Evolutionary conservation across 1,284 basidiomycete genomes (phyloP).

Genomic region (Thecaphora frezii): DNA sequence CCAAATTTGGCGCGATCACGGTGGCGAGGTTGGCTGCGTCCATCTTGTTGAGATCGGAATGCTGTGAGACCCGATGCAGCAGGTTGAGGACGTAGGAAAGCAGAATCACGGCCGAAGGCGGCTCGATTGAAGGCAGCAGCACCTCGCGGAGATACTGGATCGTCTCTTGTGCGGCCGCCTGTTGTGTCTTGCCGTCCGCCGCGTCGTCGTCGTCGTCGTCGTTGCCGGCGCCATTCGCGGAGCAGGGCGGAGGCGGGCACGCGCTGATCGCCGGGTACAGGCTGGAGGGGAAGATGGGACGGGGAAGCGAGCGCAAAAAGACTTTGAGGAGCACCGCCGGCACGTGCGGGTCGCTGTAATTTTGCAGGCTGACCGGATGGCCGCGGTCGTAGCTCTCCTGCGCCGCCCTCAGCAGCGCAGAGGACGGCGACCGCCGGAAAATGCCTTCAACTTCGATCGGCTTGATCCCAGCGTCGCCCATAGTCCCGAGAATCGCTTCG

Average conservation of each 20-base stretch:
- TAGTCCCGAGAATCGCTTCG: constrained; percentile 64
- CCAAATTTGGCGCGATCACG: constrained; percentile 75
- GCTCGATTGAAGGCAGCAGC: constrained; percentile 67
- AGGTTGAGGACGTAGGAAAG: constrained; percentile 73
- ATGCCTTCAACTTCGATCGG: constrained; percentile 74
- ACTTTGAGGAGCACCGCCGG: constrained; percentile 83
- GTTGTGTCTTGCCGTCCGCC: constrained; percentile 2
- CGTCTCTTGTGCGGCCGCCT: constrained; percentile 63
- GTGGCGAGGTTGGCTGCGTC: constrained; percentile 78
- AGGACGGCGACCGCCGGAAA: constrained; percentile 75
- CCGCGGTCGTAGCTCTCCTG: constrained; percentile 80
- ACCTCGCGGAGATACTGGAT: constrained; percentile 35
- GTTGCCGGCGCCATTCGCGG: not conserved
- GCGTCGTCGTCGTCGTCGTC: not conserved
- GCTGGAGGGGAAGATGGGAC: constrained; percentile 71
- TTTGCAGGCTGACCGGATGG: constrained; percentile 74
- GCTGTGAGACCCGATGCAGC: constrained; percentile 73
- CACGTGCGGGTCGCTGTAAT: constrained; percentile 74
- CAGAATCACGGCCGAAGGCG: constrained; percentile 70
- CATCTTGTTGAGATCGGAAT: constrained; percentile 72
- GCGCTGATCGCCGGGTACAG: constrained; percentile 69
- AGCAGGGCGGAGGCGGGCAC: constrained; percentile 64
- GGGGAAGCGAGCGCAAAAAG: constrained; percentile 75
- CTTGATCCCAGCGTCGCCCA: constrained; percentile 46
- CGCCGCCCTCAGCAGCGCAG: constrained; percentile 70